Conservation (phyloP, 495 filamentous ascomycete species). For the Aspergillus ostianus region DNA sequence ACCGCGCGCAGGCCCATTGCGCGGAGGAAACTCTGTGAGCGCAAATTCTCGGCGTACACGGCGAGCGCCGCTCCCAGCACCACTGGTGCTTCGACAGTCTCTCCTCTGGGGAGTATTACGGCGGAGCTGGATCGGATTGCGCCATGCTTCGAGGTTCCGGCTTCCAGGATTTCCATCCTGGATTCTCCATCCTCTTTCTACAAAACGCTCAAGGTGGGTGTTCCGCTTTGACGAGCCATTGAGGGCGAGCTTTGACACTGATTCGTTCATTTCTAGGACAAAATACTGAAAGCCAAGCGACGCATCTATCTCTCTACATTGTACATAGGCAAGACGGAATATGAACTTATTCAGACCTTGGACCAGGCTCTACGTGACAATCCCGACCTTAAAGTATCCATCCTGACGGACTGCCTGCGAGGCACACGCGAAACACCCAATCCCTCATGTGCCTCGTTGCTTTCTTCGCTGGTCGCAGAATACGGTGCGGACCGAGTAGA, state of each 20-base stretch:
- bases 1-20: conserved; percentile 30
- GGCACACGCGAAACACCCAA: conserved; percentile 89
- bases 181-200: conserved; percentile 83
- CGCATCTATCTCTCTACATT: conserved; percentile 91
- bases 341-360: conserved; percentile 81
- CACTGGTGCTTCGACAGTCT: conserved; percentile 31
- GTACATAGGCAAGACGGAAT: conserved; percentile 92
- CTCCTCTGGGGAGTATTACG: conserved; percentile 56
- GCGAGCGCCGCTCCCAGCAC: conserved; percentile 22
- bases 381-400: conserved; percentile 76
- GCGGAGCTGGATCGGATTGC: conserved; percentile 84
- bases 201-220: conserved; percentile 72
- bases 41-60: conserved; percentile 42
- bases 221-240: background rate
- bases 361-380: conserved; percentile 76
- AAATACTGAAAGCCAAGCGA: conserved; percentile 73
- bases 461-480: conserved; percentile 75
- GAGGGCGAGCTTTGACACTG: conserved; percentile 12
- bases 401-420: conserved; percentile 89
- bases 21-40: conserved; percentile 33
- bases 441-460: conserved; percentile 84
- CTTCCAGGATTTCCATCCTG: conserved; percentile 77
- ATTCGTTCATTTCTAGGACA: conserved; percentile 49
- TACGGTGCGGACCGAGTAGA: conserved; percentile 87
- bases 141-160: conserved; percentile 81